Evolutionary conservation across 2,329 filamentous ascomycete genomes (phyloP), one percentile per base, ranked within the genome.

Genomic region (Magnaporthiopsis poae): DNA sequence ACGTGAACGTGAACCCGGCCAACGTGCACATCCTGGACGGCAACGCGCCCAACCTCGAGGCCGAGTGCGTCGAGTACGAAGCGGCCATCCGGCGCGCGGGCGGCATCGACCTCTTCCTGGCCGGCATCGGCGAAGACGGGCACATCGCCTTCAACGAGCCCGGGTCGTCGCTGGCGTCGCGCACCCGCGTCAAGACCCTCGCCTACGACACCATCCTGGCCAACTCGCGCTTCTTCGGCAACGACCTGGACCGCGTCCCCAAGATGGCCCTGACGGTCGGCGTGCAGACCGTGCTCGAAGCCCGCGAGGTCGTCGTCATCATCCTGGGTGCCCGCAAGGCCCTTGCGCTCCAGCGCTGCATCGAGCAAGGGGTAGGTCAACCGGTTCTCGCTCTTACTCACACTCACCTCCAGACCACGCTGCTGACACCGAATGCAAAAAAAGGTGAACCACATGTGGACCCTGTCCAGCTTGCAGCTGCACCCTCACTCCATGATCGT

Each of bases 71-170:
- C n/a, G 80, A 81, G 12, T 92, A 91, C 74, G 90, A 93, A 76
- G 84, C 84, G 67, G 85, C 86, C 72, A 92, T 92, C 77, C 82
- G 83, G 68, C 80, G 81, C 52, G 84, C 79, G 18, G 90, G 90
- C 64, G 90, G 90, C 63, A 91, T 92, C 70, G 89, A 92, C 74
- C 81, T 92, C 7, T 92, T 92, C 75, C 81, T 92, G 1, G 90
- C 88, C 29, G 90, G 90, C 29, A 90, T 92, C 62, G 90, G 90
- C 36, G 86, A 88, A 29, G 90, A 93, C 73, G 90, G 90, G 15
- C 90, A 93, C 76, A 90, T 92, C 69, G 90, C 90, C 18, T 92
- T 92, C 82, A 92, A 92, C 77, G 90, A 92, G 78, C 90, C 90
- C 5, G 90, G 89, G 13, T 90, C 88, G 7, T 90, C 86, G 65